phyloP scores from a whole-genome alignment of 2,329 filamentous ascomycete genomes.

The Graphilbum sp. region DNA sequence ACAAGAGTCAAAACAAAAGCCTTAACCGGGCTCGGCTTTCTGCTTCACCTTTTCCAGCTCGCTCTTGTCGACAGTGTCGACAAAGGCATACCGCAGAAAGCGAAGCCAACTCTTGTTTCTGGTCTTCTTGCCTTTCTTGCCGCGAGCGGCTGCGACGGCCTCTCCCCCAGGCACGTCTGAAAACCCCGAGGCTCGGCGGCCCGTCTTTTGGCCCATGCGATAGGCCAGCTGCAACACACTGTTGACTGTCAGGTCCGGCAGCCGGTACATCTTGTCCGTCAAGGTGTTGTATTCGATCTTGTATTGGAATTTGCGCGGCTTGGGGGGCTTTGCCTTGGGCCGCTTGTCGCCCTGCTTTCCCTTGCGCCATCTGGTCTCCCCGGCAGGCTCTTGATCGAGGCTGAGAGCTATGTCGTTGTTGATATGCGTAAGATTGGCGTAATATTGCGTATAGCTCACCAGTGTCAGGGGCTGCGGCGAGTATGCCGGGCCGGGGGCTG shows the following conservation, averaged over 20 bases:
- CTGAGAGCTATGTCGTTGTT: constrained; percentile 45
- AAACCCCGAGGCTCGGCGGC: too few species aligned
- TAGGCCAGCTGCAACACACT: constrained; percentile 68
- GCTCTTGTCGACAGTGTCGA: too few species aligned
- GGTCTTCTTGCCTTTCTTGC: too few species aligned
- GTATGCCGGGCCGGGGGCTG: constrained; percentile 78
- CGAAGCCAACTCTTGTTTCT: too few species aligned
- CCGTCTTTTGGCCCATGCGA: constrained; percentile 60
- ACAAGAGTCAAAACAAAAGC: too few species aligned
- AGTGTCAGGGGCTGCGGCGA: constrained; percentile 68
- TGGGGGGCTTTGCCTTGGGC: constrained; percentile 33
- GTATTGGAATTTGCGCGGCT: constrained; percentile 51
- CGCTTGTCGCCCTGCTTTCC: constrained; percentile 47
- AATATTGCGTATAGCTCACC: constrained; percentile 77
- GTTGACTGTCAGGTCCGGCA: constrained; percentile 71
- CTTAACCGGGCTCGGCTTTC: too few species aligned
- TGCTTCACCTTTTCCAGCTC: too few species aligned
- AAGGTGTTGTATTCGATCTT: constrained; percentile 79
- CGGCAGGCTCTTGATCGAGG: constrained; percentile 12
- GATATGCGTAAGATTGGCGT: constrained; percentile 79
- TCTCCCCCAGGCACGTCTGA: constrained; percentile 16
- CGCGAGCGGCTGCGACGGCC: constrained; percentile 23
- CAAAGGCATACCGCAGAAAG: too few species aligned
- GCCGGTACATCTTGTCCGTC: constrained; percentile 54
- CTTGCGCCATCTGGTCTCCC: constrained; percentile 36